Conservation (phyloP, 2,329 filamentous ascomycete genomes). For the Arthrinium puccinioides region DNA sequence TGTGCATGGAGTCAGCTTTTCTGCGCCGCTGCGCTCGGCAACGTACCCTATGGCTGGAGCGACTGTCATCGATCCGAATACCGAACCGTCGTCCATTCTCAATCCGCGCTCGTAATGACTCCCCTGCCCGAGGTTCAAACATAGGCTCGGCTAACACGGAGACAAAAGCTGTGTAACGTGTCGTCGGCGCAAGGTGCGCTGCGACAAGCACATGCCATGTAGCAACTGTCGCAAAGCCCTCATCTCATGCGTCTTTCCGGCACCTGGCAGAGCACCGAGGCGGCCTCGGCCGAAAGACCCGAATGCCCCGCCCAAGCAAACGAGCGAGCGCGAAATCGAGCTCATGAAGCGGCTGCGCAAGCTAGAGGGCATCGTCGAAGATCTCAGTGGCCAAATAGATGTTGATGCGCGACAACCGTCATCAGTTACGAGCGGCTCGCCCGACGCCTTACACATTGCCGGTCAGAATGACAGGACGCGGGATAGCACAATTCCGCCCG, state of each 20-base stretch:
- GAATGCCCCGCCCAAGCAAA: conserved; percentile 51
- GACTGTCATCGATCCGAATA: conserved; percentile 22
- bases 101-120: conserved; percentile 27
- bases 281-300: conserved; percentile 59
- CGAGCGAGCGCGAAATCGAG: conserved; percentile 58
- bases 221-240: conserved; percentile 65
- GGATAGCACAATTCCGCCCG: too few relatives aligned
- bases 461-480: too few relatives aligned
- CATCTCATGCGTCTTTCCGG: conserved; percentile 67
- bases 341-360: conserved; percentile 65
- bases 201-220: conserved; percentile 72
- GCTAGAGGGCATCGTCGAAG: conserved; percentile 69
- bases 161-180: conserved; percentile 34
- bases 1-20: neutral
- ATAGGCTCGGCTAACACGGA: neutral
- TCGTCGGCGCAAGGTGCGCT: conserved; percentile 57
- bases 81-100: conserved; percentile 19
- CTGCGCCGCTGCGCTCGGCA: neutral
- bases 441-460: too few relatives aligned
- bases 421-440: conserved; percentile 26
- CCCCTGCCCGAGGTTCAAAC: neutral
- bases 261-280: conserved; percentile 64
- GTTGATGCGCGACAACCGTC: conserved; percentile 35
- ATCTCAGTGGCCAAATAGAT: conserved; percentile 58
- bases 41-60: conserved; percentile 15